A percentile compares a stretch with the other conserved stretches of the same genome.
Conservation (phyloP, 2,329 filamentous ascomycete species). For the Aspergillus sergii region DNA sequence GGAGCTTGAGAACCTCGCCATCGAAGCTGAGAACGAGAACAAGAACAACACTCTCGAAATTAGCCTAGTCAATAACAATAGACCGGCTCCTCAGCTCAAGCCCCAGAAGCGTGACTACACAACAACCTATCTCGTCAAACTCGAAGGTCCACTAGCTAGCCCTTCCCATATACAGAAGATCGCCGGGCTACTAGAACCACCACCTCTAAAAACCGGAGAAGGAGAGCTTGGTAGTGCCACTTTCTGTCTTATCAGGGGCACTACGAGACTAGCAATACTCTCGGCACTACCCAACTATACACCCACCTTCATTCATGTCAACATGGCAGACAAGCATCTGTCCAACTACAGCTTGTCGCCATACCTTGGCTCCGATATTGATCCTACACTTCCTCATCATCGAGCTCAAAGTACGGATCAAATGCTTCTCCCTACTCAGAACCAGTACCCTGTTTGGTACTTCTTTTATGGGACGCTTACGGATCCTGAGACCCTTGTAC, state of each 20-base stretch:
- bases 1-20: not conserved
- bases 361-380: not conserved
- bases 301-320: not conserved
- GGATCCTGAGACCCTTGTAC: not conserved
- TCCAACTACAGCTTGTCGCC: not conserved
- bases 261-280: not conserved
- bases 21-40: not conserved
- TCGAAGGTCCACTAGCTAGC: not conserved
- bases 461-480: not conserved
- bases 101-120: not conserved
- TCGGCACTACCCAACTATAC: not conserved
- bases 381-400: not conserved
- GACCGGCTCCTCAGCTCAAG: not conserved
- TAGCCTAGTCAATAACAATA: not conserved
- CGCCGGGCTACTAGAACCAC: not conserved
- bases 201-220: not conserved
- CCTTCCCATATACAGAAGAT: not conserved
- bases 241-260: not conserved
- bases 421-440: not conserved
- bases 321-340: not conserved
- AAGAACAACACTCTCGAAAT: not conserved
- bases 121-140: not conserved
- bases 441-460: not conserved
- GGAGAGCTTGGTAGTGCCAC: not conserved
- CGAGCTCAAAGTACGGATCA: not conserved